Evolutionary conservation across 164 flowering plant genomes (phyloP).

Genomic region (Vitis labrusca): DNA sequence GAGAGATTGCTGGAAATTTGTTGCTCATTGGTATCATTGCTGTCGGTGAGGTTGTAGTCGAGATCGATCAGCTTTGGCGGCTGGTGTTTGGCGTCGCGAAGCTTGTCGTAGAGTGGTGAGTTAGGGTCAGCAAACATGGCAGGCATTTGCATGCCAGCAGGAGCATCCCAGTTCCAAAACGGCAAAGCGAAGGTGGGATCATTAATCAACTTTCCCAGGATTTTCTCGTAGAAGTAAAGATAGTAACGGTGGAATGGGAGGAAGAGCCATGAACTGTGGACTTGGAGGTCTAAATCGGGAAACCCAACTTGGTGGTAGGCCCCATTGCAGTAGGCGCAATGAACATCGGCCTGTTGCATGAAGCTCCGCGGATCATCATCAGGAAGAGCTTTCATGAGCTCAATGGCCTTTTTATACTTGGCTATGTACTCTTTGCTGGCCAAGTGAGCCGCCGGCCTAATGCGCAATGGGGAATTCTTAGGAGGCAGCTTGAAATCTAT

Average conservation of each 20-base stretch:
- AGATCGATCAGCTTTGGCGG: constrained; percentile 45
- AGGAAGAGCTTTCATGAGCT: constrained; percentile 52
- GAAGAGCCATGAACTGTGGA: constrained; percentile 68
- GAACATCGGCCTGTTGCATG: constrained; percentile 61
- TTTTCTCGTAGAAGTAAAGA: constrained; percentile 44
- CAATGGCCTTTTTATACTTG: constrained; percentile 48
- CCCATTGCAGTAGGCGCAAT: constrained; percentile 68
- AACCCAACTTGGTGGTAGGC: constrained; percentile 49
- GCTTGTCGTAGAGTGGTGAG: constrained; percentile 37
- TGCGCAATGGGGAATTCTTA: constrained; percentile 25
- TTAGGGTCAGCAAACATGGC: constrained; percentile 26
- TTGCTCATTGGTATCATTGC: neutral
- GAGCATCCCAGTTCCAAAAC: constrained; percentile 70
- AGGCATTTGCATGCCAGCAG: constrained; percentile 61
- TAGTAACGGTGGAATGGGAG: constrained; percentile 61
- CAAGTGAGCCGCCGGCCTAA: constrained; percentile 64
- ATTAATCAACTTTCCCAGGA: constrained; percentile 52
- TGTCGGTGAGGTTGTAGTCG: constrained; percentile 33
- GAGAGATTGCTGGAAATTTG: constrained; percentile 34
- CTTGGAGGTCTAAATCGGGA: constrained; percentile 46
- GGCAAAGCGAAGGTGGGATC: constrained; percentile 68
- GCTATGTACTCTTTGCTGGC: constrained; percentile 39
- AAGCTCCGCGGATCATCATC: constrained; percentile 58
- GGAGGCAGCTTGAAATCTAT: constrained; percentile 50
- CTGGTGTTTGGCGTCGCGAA: constrained; percentile 29